A percentile compares a stretch with the other conserved stretches of the same genome.
These are phyloP conservation scores for Ogataea ganodermae DNA, from an alignment of 805 yeast genomes.

Conservation along the genomic window DNA sequence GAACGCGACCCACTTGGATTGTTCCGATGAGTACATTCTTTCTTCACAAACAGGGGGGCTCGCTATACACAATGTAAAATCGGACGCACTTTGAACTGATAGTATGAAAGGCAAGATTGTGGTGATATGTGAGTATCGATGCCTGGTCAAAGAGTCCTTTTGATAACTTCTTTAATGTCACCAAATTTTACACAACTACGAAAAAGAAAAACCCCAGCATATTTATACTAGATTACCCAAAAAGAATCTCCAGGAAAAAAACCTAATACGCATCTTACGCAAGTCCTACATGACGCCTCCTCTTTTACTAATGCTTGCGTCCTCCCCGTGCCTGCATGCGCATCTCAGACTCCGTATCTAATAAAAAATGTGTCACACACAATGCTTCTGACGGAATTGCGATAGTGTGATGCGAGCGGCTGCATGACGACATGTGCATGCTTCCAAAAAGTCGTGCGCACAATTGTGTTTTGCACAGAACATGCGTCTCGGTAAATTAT, in stretches of 20 bases:
- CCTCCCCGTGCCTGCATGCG: conserved; percentile 3
- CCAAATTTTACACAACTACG: no score
- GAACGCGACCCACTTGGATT: conserved; percentile 61
- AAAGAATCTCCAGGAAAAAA: neutral
- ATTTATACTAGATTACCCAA: neutral
- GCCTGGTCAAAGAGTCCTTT: no score
- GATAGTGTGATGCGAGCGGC: neutral
- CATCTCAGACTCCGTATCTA: neutral
- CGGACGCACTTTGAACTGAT: no score
- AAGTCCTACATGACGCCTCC: neutral
- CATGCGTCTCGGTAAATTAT: neutral
- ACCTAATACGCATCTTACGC: neutral
- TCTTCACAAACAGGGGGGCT: no score
- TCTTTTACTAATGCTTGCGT: conserved; percentile 6
- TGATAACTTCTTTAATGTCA: no score
- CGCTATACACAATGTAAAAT: no score
- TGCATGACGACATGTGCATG: neutral
- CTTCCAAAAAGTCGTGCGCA: neutral
- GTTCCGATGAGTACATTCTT: conserved; percentile 42
- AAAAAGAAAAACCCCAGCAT: conserved; percentile 2
- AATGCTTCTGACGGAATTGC: neutral
- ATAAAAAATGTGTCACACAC: conserved; percentile 3
- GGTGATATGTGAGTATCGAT: no score
- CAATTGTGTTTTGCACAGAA: neutral
- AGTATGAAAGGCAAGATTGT: no score